Evolutionary conservation across 2,329 filamentous ascomycete species (phyloP), one percentile per base, ranked within the genome.

Genomic region (Didymella pomorum): DNA sequence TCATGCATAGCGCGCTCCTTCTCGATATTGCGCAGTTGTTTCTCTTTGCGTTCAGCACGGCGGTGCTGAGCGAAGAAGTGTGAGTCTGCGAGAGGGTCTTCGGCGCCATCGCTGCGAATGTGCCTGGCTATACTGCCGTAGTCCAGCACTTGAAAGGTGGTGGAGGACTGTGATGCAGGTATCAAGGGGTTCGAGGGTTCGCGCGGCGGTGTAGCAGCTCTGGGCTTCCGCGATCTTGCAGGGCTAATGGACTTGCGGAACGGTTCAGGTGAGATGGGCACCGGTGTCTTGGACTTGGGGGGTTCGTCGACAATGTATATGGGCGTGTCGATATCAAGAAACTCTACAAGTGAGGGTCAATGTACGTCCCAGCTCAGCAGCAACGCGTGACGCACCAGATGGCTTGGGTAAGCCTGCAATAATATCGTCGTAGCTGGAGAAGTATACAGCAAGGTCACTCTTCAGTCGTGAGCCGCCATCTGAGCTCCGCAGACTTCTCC

Each of bases 391-490:
- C 67, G 75, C 84, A 93, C 93, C 89, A 68, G 89, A 83, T 78
- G 93, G 89, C 69, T 89, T 89, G 37, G 88, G 86, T 63, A 92
- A 89, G 73, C 96, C 91, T 62, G 91, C 93, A 79, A 98, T 92
- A 66, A 97, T 86, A 74, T 96, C 92, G 78, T 97, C 93, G 77
- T 97, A 98, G 71, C 96, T 93, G 51, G 91, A 88, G 72, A 98
- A 97, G 79, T 97, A 98, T 46, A 87, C 86, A 35, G 93, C 89
- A 61, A 98, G 83, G 73, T 97, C 93, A 78, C 93, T 97, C 83
- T 96, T 97, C 79, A 93, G 89, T 67, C 92, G 85, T 50, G 89
- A 89, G 11, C 89, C 90, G 70, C 85, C 85, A 73, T 96, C 92
- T 71, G 96, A 91, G 51, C 92, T 96, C 62, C 94, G 87, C 74